Percentiles rank a stretch among this genome's conserved stretches.
These are phyloP conservation scores for Aspergillus coremiiformis DNA, from an alignment of 495 filamentous ascomycete genomes.

Conservation along the genomic window DNA sequence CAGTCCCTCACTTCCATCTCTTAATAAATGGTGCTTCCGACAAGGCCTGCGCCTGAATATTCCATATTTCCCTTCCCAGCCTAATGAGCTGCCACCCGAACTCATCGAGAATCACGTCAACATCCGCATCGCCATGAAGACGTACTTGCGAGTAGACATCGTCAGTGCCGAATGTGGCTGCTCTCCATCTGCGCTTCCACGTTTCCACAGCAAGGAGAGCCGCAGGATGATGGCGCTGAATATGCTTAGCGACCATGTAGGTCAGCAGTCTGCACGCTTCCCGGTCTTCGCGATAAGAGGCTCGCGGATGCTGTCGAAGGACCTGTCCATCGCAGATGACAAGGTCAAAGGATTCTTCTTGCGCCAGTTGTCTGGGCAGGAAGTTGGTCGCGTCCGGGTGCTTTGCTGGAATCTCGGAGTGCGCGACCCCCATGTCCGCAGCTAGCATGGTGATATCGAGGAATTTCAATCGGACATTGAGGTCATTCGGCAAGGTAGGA, in stretches of 20 bases:
- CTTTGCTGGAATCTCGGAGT: slow-evolving; percentile 30
- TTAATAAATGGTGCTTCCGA: slow-evolving; percentile 26
- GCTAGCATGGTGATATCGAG: slow-evolving; percentile 50
- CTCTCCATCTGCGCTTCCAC: slow-evolving; percentile 40
- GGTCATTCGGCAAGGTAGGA: slow-evolving; percentile 22
- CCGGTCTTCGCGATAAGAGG: slow-evolving; percentile 29
- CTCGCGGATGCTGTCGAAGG: slow-evolving; percentile 38
- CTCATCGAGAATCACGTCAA: slow-evolving; percentile 28
- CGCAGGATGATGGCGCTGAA: slow-evolving; percentile 25
- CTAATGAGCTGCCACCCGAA: slow-evolving; percentile 34
- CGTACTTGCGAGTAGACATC: slow-evolving; percentile 10
- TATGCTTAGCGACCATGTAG: slow-evolving; percentile 46
- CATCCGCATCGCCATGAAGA: slow-evolving; percentile 11
- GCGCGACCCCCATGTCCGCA: slow-evolving; percentile 39
- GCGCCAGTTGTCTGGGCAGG: slow-evolving; percentile 14
- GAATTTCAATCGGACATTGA: slow-evolving; percentile 20
- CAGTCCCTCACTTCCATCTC: too few relatives aligned
- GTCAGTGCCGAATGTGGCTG: slow-evolving; percentile 37
- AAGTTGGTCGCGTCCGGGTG: slow-evolving; percentile 42
- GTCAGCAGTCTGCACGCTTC: slow-evolving; percentile 38
- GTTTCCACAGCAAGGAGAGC: slow-evolving; percentile 29
- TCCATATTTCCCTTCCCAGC: slow-evolving; percentile 32
- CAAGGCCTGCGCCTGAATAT: slow-evolving; percentile 36
- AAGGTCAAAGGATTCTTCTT: slow-evolving; percentile 38
- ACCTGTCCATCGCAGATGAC: slow-evolving; percentile 53